Percentiles rank a stretch among this genome's conserved stretches.
These are phyloP conservation scores for Aurinia saxatilis DNA, from an alignment of 345 rosid genomes.

Conservation along the genomic window DNA sequence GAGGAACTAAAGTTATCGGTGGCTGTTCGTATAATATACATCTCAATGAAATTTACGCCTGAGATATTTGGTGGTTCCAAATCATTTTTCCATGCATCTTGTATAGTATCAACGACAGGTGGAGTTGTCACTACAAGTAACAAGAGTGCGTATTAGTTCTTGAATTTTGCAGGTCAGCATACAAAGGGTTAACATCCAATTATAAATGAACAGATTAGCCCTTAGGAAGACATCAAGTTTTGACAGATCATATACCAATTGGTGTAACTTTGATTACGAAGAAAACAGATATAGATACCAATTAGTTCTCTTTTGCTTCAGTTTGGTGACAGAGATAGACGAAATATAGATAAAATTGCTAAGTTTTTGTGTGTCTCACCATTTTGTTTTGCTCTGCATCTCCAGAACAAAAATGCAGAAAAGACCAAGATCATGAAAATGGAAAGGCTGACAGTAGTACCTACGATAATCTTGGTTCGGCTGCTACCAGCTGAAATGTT, in stretches of 20 bases:
- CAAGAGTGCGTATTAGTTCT: background rate
- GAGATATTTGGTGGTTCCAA: conserved; percentile 4
- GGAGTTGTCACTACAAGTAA: background rate
- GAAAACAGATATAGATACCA: background rate
- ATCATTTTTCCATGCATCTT: conserved; percentile 9
- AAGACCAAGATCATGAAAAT: background rate
- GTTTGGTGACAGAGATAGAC: background rate
- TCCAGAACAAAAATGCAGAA: conserved; percentile 2
- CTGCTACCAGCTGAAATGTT: conserved; percentile 18
- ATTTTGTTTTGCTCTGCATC: conserved; percentile 3
- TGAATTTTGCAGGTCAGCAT: no score
- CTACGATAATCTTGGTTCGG: conserved; percentile 1
- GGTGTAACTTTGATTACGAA: background rate
- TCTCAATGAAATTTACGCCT: conserved; percentile 13
- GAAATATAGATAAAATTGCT: background rate
- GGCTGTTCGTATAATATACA: conserved; percentile 13
- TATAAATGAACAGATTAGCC: background rate
- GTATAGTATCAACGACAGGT: background rate
- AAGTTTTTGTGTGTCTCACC: conserved; percentile 4
- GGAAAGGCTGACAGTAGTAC: conserved; percentile 7
- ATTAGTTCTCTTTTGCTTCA: no score
- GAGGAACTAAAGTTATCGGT: conserved; percentile 23
- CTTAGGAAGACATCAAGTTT: background rate
- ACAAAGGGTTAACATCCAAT: no score
- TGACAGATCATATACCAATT: background rate